Conservation (phyloP, 2,329 filamentous ascomycete species). For the Zymoseptoria brevis region DNA sequence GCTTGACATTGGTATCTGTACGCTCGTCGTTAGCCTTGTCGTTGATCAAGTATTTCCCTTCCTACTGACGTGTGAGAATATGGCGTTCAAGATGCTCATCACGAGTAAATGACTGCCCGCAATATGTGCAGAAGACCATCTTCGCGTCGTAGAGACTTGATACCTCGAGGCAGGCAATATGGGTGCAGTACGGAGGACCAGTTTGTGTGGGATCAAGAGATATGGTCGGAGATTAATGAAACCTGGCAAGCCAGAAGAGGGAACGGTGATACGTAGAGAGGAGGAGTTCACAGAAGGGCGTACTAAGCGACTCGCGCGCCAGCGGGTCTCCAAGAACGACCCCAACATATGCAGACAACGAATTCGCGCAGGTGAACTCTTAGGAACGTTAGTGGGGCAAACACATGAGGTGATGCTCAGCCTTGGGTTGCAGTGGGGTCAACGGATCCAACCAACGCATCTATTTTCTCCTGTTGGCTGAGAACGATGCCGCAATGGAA, state of each 20-base stretch:
- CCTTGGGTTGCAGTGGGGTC: neutral
- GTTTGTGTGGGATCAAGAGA: slow-evolving; percentile 6
- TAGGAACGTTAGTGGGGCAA: neutral
- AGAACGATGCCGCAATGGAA: neutral
- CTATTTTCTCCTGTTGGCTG: neutral
- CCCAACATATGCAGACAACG: neutral
- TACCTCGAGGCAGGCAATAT: neutral
- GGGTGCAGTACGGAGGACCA: neutral
- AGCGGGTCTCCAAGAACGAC: neutral
- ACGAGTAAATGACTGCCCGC: slow-evolving; percentile 45
- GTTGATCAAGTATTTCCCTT: slow-evolving; percentile 3
- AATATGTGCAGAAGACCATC: slow-evolving; percentile 49
- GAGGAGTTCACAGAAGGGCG: neutral
- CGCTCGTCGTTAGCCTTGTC: neutral
- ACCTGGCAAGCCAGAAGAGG: neutral
- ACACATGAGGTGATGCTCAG: neutral
- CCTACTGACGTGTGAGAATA: slow-evolving; percentile 32
- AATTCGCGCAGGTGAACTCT: neutral
- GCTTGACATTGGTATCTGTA: slow-evolving; percentile 47
- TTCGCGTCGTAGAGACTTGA: neutral
- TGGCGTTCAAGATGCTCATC: slow-evolving; percentile 47
- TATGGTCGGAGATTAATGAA: slow-evolving; percentile 10
- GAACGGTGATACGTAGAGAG: neutral
- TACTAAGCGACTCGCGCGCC: neutral
- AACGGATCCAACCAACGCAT: neutral